A percentile compares a stretch with the other conserved stretches of the same genome.
These are phyloP conservation scores for Cladophialophora bantiana DNA, from an alignment of 2,329 filamentous ascomycete genomes.

Conservation along the genomic window DNA sequence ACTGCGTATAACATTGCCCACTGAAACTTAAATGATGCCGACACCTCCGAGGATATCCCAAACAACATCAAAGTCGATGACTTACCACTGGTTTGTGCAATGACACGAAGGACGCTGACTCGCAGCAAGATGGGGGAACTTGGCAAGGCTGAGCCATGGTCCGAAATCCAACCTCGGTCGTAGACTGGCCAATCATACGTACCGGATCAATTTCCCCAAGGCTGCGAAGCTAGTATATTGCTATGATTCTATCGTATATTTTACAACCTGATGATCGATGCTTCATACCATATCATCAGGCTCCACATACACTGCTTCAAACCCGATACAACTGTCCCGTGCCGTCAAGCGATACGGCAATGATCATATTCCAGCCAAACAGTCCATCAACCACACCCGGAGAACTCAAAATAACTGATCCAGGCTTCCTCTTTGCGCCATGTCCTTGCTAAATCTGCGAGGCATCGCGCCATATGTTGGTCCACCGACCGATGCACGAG, in stretches of 20 bases:
- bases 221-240: background rate
- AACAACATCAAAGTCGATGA: background rate
- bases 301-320: background rate
- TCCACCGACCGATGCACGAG: constrained; percentile 18
- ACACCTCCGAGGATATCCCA: background rate
- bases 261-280: background rate
- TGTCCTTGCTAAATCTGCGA: constrained; percentile 24
- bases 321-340: background rate
- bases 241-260: background rate
- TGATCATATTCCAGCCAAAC: background rate
- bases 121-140: constrained; percentile 8
- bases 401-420: constrained; percentile 29
- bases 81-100: background rate
- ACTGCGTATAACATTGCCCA: background rate
- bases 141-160: constrained; percentile 17
- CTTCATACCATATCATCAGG: background rate
- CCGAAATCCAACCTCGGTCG: constrained; percentile 17
- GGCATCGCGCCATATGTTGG: constrained; percentile 8
- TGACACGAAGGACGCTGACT: constrained; percentile 11
- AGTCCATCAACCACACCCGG: background rate
- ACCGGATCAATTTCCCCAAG: background rate
- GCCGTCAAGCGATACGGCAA: background rate
- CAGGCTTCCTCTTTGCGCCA: constrained; percentile 21
- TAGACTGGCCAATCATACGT: background rate
- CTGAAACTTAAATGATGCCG: background rate